Evolutionary conservation across 257 asterid species (phyloP).

Genomic region (Fraxinus cuspidata): DNA sequence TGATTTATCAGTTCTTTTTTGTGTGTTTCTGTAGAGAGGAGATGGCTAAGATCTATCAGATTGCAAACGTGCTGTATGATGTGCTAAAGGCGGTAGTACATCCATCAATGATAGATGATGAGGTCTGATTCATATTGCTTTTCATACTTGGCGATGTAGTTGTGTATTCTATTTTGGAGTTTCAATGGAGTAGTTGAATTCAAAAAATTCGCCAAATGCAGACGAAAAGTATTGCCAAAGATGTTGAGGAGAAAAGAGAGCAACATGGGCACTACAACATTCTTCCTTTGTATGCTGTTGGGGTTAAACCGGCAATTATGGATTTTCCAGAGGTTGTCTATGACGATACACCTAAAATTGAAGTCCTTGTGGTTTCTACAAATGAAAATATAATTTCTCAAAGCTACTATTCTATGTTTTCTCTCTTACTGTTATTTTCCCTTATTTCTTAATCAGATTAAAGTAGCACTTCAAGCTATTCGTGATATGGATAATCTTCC

Average conservation of each 20-base stretch:
- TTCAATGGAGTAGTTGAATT: slow-evolving; percentile 4
- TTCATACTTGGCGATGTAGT: slow-evolving; percentile 9
- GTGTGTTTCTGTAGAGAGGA: slow-evolving; percentile 63
- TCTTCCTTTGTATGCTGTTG: slow-evolving; percentile 86
- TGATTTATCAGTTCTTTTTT: slow-evolving; percentile 10
- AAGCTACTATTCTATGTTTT: slow-evolving; percentile 16
- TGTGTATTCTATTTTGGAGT: slow-evolving; percentile 8
- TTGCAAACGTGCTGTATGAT: slow-evolving; percentile 86
- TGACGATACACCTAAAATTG: slow-evolving; percentile 23
- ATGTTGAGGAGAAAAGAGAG: slow-evolving; percentile 84
- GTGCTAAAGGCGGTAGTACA: slow-evolving; percentile 74
- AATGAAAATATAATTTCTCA: slow-evolving; percentile 19
- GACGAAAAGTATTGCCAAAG: slow-evolving; percentile 72
- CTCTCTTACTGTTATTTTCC: slow-evolving; percentile 20
- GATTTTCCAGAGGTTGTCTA: slow-evolving; percentile 87
- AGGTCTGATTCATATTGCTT: slow-evolving; percentile 54
- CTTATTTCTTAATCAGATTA: slow-evolving; percentile 55
- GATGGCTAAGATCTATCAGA: slow-evolving; percentile 88
- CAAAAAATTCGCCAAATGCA: slow-evolving; percentile 35
- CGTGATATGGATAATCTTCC: slow-evolving; percentile 73
- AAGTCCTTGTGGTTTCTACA: not conserved
- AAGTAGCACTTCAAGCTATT: slow-evolving; percentile 77
- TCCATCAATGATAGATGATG: slow-evolving; percentile 52
- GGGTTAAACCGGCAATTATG: slow-evolving; percentile 90
- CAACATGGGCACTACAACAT: slow-evolving; percentile 87